These are phyloP conservation scores for Brassica incana DNA, from an alignment of 345 rosid species.

Conservation along the genomic window DNA sequence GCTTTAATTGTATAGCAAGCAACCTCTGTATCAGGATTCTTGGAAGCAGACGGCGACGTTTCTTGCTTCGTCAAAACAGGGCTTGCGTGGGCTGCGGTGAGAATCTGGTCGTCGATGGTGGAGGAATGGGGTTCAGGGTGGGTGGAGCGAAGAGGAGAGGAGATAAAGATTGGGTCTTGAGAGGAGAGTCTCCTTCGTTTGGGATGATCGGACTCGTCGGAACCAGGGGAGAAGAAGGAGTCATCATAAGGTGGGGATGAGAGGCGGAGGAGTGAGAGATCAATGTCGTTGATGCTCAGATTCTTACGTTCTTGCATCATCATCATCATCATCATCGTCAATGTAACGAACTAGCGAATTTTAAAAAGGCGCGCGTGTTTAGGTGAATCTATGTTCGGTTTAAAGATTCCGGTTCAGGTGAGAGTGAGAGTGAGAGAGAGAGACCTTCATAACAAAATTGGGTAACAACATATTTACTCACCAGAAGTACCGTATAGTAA, in stretches of 20 bases:
- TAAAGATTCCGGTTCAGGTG: neutral
- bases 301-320: constrained; percentile 4
- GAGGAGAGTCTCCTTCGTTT: constrained; percentile 30
- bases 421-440: neutral
- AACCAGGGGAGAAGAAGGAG: constrained; percentile 28
- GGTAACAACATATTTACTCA: no score
- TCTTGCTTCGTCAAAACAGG: constrained; percentile 21
- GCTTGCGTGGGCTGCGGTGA: neutral
- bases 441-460: no score
- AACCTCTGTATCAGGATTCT: constrained; percentile 24
- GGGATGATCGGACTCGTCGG: constrained; percentile 27
- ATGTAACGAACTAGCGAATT: neutral
- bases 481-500: no score
- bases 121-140: constrained; percentile 8
- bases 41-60: constrained; percentile 19
- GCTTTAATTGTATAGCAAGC: neutral
- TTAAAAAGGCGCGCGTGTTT: neutral
- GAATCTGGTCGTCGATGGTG: neutral
- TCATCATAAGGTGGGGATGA: constrained; percentile 25
- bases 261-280: constrained; percentile 38
- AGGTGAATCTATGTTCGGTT: neutral
- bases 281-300: constrained; percentile 31
- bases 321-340: constrained; percentile 14
- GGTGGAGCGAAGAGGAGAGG: constrained; percentile 19
- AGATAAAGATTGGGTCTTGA: constrained; percentile 10